Evolutionary conservation across 2,329 filamentous ascomycete species (phyloP).

Genomic region (Dactylellina drechsleri): DNA sequence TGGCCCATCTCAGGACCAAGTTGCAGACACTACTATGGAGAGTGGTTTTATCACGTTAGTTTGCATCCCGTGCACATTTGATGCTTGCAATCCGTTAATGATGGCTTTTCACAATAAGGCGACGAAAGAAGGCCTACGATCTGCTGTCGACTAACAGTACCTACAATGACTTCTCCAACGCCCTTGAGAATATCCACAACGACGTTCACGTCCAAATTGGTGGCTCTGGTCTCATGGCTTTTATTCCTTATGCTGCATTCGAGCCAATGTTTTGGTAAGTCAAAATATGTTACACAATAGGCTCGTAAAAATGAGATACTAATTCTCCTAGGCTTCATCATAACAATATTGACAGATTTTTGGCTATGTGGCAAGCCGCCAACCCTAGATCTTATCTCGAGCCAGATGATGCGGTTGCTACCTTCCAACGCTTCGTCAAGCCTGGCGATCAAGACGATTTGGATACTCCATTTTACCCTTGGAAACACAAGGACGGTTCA

Average conservation of each 20-base stretch:
- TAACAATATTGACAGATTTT: conserved; percentile 58
- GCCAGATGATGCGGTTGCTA: conserved; percentile 41
- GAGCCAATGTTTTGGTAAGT: conserved; percentile 59
- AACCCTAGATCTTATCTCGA: conserved; percentile 52
- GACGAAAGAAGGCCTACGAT: conserved; percentile 57
- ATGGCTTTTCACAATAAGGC: conserved; percentile 8
- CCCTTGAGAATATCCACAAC: conserved; percentile 58
- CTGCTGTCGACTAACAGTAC: conserved; percentile 48
- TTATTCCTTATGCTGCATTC: conserved; percentile 58
- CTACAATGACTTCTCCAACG: conserved; percentile 55
- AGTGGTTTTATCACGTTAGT: conserved; percentile 49
- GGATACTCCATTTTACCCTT: conserved; percentile 57
- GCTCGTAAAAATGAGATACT: not conserved
- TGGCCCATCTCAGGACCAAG: conserved; percentile 16
- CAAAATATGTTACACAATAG: not conserved
- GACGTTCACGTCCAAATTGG: conserved; percentile 55
- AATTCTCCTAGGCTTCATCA: conserved; percentile 40
- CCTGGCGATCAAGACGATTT: conserved; percentile 29
- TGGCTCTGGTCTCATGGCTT: conserved; percentile 58
- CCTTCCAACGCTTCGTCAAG: conserved; percentile 45
- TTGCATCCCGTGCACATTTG: not conserved
- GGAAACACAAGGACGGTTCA: conserved; percentile 49
- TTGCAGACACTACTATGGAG: conserved; percentile 54
- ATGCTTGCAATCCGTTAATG: not conserved
- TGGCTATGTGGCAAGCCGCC: conserved; percentile 59